Evolutionary conservation across 805 yeast genomes (phyloP), one percentile per base, ranked within the genome.

Genomic region (Cyberlindnera nakhonratchasimensis): DNA sequence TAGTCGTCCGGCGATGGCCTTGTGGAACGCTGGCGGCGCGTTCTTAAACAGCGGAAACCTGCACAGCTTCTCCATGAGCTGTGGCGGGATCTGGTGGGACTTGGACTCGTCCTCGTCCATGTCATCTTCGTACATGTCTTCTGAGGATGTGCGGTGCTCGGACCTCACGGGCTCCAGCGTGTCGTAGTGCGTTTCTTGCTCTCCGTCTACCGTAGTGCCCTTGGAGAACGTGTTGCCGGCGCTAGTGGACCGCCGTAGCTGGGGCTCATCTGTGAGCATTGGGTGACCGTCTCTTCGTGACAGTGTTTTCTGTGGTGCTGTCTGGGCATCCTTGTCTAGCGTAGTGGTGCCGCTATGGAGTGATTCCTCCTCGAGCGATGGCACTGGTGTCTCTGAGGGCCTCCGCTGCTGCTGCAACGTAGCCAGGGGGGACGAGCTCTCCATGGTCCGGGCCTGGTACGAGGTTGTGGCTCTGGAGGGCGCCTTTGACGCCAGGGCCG

Each of bases 21-120:
- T 63, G 50, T 79, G 79, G 57, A 84, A 84, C 6, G 80, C 64
- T 24, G 69, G 71, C 9, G 91, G 89, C 0, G 91, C 91, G 39
- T 72, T 70, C 45, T 69, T 71, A 65, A 83, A 82, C 23, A 84
- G 67, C 0, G 88, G 77, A 58, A 83, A 80, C n/a, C 72, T 71
- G 37, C 74, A 66, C 29, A 82, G 64, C 28, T 73, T 65, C 38
- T 69, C 71, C 49, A 79, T 57, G n/a, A 82, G 65, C 41, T 72
- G 78, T 3, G 77, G 72, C 0, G 87, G 88, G 10, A 74, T 49
- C 21, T 40, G 43, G 39, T 47, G 46, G 2, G 44, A 42, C 20
- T 36, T 36, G 17, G 32, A 25, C 20, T 44, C 46, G 2, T 51
- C 53, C 1, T 31, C 38, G 13, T 44, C 47, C n/a, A 29, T 29